Percentiles rank a stretch among this genome's conserved stretches.
Conservation (phyloP, 2,329 filamentous ascomycete genomes). For the Aspergillus flavus region DNA sequence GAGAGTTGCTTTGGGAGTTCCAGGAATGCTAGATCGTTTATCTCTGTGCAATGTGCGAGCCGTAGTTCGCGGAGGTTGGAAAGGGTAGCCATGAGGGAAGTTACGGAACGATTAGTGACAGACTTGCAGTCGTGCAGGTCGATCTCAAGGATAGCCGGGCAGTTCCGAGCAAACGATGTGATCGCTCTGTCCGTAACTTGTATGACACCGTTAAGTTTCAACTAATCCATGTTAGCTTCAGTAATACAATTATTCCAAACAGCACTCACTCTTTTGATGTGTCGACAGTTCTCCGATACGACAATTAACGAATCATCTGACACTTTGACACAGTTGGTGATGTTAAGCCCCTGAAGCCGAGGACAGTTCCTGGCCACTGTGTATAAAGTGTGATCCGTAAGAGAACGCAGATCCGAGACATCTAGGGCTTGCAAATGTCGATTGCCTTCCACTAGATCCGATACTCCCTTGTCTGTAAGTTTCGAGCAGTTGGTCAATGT, state of each 20-base stretch:
- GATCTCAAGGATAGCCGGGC: conserved; percentile 92
- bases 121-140: conserved; percentile 84
- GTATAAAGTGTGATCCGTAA: conserved; percentile 79
- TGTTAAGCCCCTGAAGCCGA: conserved; percentile 87
- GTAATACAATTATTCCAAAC: background rate
- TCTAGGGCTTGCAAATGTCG: conserved; percentile 83
- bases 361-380: conserved; percentile 79
- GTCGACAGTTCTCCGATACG: conserved; percentile 79
- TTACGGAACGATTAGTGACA: conserved; percentile 82
- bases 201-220: conserved; percentile 93
- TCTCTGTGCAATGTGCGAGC: conserved; percentile 78
- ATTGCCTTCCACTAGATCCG: conserved; percentile 77
- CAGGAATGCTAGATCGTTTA: conserved; percentile 87
- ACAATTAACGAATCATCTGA: conserved; percentile 82
- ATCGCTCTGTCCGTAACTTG: conserved; percentile 83
- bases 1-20: conserved; percentile 67
- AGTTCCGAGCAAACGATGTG: conserved; percentile 81
- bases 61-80: conserved; percentile 87
- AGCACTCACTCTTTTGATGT: conserved; percentile 76
- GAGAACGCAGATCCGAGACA: conserved; percentile 76
- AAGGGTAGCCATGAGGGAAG: conserved; percentile 75
- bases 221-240: conserved; percentile 48
- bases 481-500: conserved; percentile 88
- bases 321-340: conserved; percentile 81
- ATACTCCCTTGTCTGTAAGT: conserved; percentile 81